Percentiles rank a stretch among this genome's conserved stretches.
Evolutionary conservation across 2,329 filamentous ascomycete genomes (phyloP).

Genomic region (Magnaporthales sp.): DNA sequence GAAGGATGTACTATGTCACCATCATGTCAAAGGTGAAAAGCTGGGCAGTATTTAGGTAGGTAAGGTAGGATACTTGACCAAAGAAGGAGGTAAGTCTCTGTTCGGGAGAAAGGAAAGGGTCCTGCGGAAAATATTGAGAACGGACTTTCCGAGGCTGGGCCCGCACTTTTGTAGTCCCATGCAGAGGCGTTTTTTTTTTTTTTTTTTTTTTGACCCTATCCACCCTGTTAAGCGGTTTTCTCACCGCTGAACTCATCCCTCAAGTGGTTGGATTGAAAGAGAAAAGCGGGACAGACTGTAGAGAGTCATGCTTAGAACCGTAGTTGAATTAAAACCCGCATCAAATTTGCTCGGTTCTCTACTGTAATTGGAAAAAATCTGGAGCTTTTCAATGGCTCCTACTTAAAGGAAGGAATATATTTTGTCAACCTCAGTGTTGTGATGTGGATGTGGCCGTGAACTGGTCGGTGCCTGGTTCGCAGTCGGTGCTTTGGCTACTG

Average conservation of each 20-base stretch:
- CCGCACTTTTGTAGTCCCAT: slow-evolving; percentile 7
- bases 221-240: neutral
- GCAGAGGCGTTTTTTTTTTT: neutral
- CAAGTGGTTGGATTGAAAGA: neutral
- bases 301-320: neutral
- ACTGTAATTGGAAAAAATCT: neutral
- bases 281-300: neutral
- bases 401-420: neutral
- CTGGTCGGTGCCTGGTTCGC: neutral
- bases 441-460: too few species aligned
- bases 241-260: neutral
- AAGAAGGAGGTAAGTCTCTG: slow-evolving; percentile 2
- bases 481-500: neutral
- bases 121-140: slow-evolving; percentile 4
- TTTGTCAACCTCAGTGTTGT: neutral
- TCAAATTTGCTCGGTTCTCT: neutral
- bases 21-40: neutral
- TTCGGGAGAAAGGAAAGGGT: slow-evolving; percentile 6
- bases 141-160: slow-evolving; percentile 9
- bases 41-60: neutral
- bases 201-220: neutral
- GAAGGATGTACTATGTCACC: too few species aligned
- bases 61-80: neutral
- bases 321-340: neutral
- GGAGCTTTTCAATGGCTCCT: neutral